Conservation (phyloP, 345 rosid genomes). For the Stellera chamaejasme region DNA sequence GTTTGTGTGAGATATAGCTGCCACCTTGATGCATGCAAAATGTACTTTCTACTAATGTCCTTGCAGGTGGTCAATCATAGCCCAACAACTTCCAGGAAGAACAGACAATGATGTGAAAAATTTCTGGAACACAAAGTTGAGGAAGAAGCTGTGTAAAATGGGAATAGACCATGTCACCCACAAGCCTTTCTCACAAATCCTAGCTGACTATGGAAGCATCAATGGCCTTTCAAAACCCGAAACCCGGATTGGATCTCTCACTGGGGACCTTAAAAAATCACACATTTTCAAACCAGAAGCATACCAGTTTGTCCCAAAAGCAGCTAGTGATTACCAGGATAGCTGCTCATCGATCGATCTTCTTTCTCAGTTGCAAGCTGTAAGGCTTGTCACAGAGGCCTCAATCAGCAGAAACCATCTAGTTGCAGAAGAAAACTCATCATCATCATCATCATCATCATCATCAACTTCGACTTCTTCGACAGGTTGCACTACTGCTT, state of each 20-base stretch:
- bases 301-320: slow-evolving; percentile 11
- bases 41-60: background rate
- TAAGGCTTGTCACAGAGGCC: slow-evolving; percentile 53
- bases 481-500: slow-evolving; percentile 29
- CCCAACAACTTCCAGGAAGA: slow-evolving; percentile 88
- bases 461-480: slow-evolving; percentile 50
- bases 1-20: too few species aligned
- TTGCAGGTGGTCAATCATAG: slow-evolving; percentile 85
- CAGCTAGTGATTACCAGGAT: slow-evolving; percentile 13
- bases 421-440: slow-evolving; percentile 16
- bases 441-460: slow-evolving; percentile 26
- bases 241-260: slow-evolving; percentile 39
- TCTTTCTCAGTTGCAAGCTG: slow-evolving; percentile 70
- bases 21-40: too few species aligned
- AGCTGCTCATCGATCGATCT: slow-evolving; percentile 39
- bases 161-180: slow-evolving; percentile 97
- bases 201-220: slow-evolving; percentile 81
- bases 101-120: slow-evolving; percentile 93
- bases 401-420: slow-evolving; percentile 24
- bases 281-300: slow-evolving; percentile 18
- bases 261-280: slow-evolving; percentile 28
- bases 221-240: slow-evolving; percentile 41
- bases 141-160: slow-evolving; percentile 82
- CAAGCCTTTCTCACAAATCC: slow-evolving; percentile 80
- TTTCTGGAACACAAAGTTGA: slow-evolving; percentile 85